A percentile compares a stretch with the other conserved stretches of the same genome.
Evolutionary conservation across 345 rosid species (phyloP).

Genomic region (Raphanus raphanistrum): DNA sequence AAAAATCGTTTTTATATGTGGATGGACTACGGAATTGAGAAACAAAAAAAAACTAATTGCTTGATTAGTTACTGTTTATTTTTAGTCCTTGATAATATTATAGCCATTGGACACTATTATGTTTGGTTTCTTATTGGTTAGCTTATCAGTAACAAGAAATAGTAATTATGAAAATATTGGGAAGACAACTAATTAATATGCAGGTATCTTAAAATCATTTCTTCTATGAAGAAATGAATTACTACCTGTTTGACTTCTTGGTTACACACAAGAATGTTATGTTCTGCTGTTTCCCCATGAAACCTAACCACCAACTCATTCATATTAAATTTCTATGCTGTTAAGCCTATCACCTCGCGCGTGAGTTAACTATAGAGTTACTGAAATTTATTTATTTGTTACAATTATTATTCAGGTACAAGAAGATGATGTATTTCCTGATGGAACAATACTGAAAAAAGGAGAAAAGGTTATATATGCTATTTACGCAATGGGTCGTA

Average conservation of each 20-base stretch:
- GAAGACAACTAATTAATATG: constrained; percentile 23
- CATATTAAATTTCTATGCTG: neutral
- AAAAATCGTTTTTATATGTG: no score
- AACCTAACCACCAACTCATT: constrained; percentile 22
- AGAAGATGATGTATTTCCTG: constrained; percentile 84
- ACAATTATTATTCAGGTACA: constrained; percentile 47
- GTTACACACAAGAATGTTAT: constrained; percentile 27
- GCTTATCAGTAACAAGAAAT: constrained; percentile 24
- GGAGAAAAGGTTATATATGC: constrained; percentile 90
- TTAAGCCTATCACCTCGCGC: neutral
- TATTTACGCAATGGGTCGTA: constrained; percentile 89
- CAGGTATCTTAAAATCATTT: neutral
- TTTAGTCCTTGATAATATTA: neutral
- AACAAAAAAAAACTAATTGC: neutral
- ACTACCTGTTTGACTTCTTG: constrained; percentile 23
- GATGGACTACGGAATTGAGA: neutral
- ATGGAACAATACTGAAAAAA: constrained; percentile 74
- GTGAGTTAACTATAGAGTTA: neutral
- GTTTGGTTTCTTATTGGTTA: constrained; percentile 20
- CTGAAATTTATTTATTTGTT: neutral
- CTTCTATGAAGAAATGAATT: neutral
- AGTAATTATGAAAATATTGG: constrained; percentile 15
- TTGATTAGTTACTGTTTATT: neutral
- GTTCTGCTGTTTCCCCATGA: constrained; percentile 25
- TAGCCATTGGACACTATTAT: neutral